A percentile compares a stretch with the other conserved stretches of the same genome.
Evolutionary conservation across 208 protist genomes (phyloP).

Genomic region (Leishmania gerbilli): DNA sequence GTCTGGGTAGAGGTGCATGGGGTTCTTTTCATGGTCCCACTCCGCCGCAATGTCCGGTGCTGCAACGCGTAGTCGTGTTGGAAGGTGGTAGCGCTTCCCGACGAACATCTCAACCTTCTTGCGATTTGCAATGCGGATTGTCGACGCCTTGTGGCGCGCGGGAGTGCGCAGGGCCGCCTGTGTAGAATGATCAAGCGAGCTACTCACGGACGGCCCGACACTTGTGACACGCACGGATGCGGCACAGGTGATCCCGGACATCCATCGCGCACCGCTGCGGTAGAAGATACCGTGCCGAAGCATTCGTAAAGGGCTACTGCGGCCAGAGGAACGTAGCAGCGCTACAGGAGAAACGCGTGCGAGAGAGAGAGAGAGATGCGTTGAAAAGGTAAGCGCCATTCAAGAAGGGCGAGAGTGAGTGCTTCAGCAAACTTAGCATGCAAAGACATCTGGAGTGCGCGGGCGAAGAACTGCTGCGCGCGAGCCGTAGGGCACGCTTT

Average conservation of each 20-base stretch:
- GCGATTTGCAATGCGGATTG: slow-evolving; percentile 78
- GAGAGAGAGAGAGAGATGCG: neutral
- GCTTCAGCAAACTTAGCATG: neutral
- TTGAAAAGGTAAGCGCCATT: neutral
- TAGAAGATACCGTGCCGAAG: slow-evolving; percentile 14
- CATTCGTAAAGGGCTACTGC: slow-evolving; percentile 1
- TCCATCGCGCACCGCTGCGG: neutral
- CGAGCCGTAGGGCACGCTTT: neutral
- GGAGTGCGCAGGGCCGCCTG: slow-evolving; percentile 1
- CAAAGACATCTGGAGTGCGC: too few species aligned
- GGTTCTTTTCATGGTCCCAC: slow-evolving; percentile 88
- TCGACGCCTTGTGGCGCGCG: slow-evolving; percentile 35
- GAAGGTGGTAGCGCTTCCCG: slow-evolving; percentile 80
- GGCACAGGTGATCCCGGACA: neutral
- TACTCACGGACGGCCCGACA: neutral
- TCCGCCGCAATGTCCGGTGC: slow-evolving; percentile 87
- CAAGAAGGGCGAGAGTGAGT: neutral
- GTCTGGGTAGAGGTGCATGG: slow-evolving; percentile 81
- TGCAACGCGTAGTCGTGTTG: slow-evolving; percentile 80
- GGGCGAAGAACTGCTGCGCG: neutral
- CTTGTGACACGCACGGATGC: neutral
- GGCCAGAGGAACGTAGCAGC: neutral
- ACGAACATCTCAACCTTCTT: slow-evolving; percentile 88
- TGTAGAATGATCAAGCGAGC: neutral
- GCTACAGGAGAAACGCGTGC: neutral